Conservation (phyloP, 805 yeast species). For the Kodamaea kakaduensis region DNA sequence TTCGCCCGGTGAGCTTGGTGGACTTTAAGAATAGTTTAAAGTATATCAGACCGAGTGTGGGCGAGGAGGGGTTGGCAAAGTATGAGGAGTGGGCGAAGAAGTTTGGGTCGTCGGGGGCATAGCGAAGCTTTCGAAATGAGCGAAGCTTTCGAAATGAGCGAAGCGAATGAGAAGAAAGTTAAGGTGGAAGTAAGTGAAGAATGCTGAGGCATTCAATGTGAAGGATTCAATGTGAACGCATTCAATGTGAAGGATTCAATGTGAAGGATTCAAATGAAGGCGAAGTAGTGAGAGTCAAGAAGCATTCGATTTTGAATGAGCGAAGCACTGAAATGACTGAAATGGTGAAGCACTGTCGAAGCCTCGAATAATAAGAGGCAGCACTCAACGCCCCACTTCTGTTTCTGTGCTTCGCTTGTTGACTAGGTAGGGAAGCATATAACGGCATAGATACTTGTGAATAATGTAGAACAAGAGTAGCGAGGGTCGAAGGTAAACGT, state of each 20-base stretch:
- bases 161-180: no score
- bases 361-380: no score
- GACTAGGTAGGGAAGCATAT: no score
- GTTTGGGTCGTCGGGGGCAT: conserved; percentile 88
- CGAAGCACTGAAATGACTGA: no score
- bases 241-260: neutral
- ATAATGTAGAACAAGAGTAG: no score
- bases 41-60: conserved; percentile 84
- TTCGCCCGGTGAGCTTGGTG: conserved; percentile 65
- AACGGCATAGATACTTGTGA: no score
- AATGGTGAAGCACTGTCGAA: no score
- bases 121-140: no score
- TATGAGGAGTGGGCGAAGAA: conserved; percentile 87
- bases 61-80: conserved; percentile 68
- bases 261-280: neutral
- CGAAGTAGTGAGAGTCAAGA: neutral
- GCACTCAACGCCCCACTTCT: no score
- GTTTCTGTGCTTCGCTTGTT: no score
- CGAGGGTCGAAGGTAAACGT: no score
- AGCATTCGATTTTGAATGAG: neutral
- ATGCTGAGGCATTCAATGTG: neutral
- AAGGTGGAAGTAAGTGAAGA: neutral
- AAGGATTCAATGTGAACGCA: neutral
- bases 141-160: no score
- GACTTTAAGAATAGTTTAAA: conserved; percentile 77